Base-by-base conservation (phyloP, 75 land plant genomes). In the Sequoia sempervirens region DNA sequence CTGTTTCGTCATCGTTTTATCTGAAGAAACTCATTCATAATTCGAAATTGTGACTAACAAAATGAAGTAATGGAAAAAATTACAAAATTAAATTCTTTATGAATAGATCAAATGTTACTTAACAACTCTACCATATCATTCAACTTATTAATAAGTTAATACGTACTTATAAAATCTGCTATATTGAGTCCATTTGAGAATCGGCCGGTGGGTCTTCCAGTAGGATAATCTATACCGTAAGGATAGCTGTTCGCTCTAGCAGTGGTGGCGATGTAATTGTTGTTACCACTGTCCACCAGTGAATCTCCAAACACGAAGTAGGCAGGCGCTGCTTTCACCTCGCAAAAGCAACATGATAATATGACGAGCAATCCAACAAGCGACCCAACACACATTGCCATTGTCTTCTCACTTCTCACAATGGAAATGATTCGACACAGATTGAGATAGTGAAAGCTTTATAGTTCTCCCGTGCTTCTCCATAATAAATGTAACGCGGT, bases 291-390 rank as follows among this genome's bases (percentile, higher is more conserved):
- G 45, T 87, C 88, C 5, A 68, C 66, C 46, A 85, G 66, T 3
- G 88, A 87, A 64, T 87, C 88, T 30, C 88, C 88, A 46, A 87
- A 84, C 58, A 84, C 68, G 8, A 87, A 23, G 70, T 23, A 12
- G 20, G 82, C 82, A n/a, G 82, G 40, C 20, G 82, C 20, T n/a
- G 52, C 80, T 43, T 28, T 70, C 11, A 70, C 36, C 10, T 30
- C 10, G 2, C 4, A 10, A 23, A 32, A 70, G 73, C 72, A 68
- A n/a, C 12, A 8, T 10, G 32, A 70, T 28, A 11, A 30, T 3
- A 70, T 2, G 38, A 32, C 23, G 3, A 38, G 13, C 34, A 70
- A 70, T 10, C 73, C 36, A n/a, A 69, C 34, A 1, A 69, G 1
- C 30, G 72, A 69, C 28, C 34, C 30, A 11, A 9, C 13, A 30